Evolutionary conservation across 768 basidiomycete species (phyloP), one percentile per base, ranked within the genome.

Genomic region (Kwoniella botswanensis): DNA sequence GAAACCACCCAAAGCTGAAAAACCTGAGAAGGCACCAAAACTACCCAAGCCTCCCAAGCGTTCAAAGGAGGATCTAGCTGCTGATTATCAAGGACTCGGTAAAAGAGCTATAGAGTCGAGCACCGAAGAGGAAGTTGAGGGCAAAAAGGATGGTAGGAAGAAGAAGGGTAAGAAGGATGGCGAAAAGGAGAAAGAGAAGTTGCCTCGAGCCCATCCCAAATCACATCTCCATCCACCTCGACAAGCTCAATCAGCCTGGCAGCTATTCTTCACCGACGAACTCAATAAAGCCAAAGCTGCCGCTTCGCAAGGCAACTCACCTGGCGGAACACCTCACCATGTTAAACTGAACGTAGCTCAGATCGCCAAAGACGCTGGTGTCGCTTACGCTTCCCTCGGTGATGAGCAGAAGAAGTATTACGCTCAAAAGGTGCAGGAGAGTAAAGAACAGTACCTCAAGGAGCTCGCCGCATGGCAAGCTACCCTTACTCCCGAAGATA

Each of bases 241-340:
- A 85, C 88, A 94, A 76, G 93, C 94, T 6, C 93, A 92, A 4
- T 94, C 93, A 3, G 93, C 94, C 65, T 97, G 94, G 94, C 94
- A 97, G 84, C 88, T 97, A 55, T 97, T 93, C 84, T 96, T 97
- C 82, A 93, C 93, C 24, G 93, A 96, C 81, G 94, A 92, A 89
- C 94, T 97, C 73, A 91, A 93, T 82, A 88, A 78, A 42, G 82
- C 82, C n/a, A 84, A 83, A 70, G 76, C 76, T 9, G 74, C 78
- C 26, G 71, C 75, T 10, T 70, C 79, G 24, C 63, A 72, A 58
- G 76, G 70, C n/a, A 74, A 68, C 46, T 74, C 72, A n/a, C 74
- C 82, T 6, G 82, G 80, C 24, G 77, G 79, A 10, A 77, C 78
- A 42, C 72, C 72, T 18, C 74, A 76, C 22, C 69, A 77, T 35